Evolutionary conservation across 768 basidiomycete genomes (phyloP).

Genomic region (Candolleomyces aberdarensis): DNA sequence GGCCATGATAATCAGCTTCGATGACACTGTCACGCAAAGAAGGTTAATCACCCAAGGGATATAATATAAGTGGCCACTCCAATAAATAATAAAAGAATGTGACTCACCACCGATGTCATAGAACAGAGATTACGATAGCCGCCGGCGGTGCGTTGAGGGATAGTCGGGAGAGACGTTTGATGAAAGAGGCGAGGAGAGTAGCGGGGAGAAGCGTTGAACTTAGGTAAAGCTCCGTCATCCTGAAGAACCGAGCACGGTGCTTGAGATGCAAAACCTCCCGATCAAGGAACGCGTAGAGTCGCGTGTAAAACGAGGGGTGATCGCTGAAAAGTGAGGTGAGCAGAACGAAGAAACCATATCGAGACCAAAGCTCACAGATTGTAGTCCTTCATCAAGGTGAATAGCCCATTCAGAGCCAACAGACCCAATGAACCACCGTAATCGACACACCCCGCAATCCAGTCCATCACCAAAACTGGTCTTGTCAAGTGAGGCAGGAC

Average conservation of each 20-base stretch:
- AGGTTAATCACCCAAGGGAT: too few species aligned
- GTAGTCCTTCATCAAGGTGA: conserved; percentile 87
- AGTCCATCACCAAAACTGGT: conserved; percentile 84
- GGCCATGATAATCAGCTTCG: too few species aligned
- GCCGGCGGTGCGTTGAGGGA: conserved; percentile 86
- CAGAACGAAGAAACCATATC: background rate
- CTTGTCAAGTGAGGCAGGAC: conserved; percentile 82
- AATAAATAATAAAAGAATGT: too few species aligned
- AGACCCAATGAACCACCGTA: conserved; percentile 74
- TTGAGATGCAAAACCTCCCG: conserved; percentile 86
- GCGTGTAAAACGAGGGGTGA: conserved; percentile 93
- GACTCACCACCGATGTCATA: too few species aligned
- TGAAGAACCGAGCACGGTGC: conserved; percentile 93
- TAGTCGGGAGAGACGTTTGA: conserved; percentile 86
- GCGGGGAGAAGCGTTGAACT: conserved; percentile 93
- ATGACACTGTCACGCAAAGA: too few species aligned
- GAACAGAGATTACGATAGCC: conserved; percentile 58
- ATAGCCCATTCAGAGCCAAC: conserved; percentile 87
- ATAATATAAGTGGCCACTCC: too few species aligned
- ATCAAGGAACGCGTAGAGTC: conserved; percentile 87
- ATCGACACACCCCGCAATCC: conserved; percentile 83
- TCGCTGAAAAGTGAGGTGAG: conserved; percentile 53
- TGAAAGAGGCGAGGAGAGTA: conserved; percentile 89
- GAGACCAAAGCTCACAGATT: conserved; percentile 58
- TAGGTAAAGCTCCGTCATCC: conserved; percentile 86